phyloP scores from a whole-genome alignment of 2,329 filamentous ascomycete species.

The Ophiostoma novo-ulmi region DNA sequence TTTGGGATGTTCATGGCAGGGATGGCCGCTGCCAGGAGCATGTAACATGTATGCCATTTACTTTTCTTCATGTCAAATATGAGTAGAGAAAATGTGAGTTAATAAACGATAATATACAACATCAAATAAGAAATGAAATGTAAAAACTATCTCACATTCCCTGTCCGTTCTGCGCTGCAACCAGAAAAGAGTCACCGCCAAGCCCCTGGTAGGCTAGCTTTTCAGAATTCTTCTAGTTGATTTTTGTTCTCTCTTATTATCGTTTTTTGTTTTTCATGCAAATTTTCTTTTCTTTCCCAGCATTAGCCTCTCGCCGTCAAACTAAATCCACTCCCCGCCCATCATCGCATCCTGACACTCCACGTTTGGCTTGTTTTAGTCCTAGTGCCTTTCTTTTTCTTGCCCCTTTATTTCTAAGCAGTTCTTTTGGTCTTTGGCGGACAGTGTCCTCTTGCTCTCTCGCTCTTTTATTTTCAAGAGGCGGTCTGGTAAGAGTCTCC shows the following conservation, averaged over 20 bases:
- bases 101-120: not conserved
- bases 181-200: not conserved
- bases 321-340: not conserved
- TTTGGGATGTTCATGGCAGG: not conserved
- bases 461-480: not conserved
- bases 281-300: not conserved
- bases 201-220: not conserved
- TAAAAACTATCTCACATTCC: not conserved
- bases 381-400: not conserved
- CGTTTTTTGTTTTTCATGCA: not conserved
- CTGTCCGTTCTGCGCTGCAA: not conserved
- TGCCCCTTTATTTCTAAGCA: not conserved
- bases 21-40: not conserved
- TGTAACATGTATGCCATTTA: not conserved
- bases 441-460: not conserved
- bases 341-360: not conserved
- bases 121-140: not conserved
- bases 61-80: not conserved
- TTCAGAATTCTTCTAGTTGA: not conserved
- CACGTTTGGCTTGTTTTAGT: not conserved
- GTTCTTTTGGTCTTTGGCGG: not conserved
- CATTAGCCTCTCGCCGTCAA: not conserved
- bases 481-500: not conserved
- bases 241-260: not conserved
- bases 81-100: not conserved